Percentiles rank a stretch among this genome's conserved stretches.
Conservation (phyloP, 78 protist species). For the Dictyostelium purpureum region DNA sequence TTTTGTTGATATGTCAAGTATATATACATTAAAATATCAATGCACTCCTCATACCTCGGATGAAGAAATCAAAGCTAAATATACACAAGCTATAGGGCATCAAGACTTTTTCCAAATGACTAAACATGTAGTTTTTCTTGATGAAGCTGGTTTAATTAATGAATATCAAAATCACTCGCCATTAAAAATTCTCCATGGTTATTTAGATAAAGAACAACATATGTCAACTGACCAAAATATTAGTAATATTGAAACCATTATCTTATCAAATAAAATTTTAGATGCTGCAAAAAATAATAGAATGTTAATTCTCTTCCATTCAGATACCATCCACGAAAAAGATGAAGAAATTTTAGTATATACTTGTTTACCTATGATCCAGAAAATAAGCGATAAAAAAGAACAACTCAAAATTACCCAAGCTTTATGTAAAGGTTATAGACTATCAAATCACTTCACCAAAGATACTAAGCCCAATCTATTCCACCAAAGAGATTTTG, state of each 20-base stretch:
- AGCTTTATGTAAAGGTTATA: slow-evolving; percentile 14
- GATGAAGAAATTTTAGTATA: slow-evolving; percentile 22
- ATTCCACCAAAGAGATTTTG: slow-evolving; percentile 76
- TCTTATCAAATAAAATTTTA: slow-evolving; percentile 44
- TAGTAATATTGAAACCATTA: slow-evolving; percentile 10
- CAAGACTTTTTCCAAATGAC: slow-evolving; percentile 20
- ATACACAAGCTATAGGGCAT: slow-evolving; percentile 17
- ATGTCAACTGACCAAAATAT: slow-evolving; percentile 1
- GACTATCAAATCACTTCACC: not conserved
- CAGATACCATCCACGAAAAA: not conserved
- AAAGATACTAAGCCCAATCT: slow-evolving; percentile 1
- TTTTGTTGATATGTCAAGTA: not conserved
- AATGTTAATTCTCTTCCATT: slow-evolving; percentile 49
- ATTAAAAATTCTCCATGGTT: slow-evolving; percentile 60
- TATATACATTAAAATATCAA: slow-evolving; percentile 6
- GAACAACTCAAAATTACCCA: not conserved
- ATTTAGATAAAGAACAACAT: slow-evolving; percentile 42
- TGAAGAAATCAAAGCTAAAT: slow-evolving; percentile 27
- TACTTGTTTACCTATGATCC: slow-evolving; percentile 22
- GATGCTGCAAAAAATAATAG: slow-evolving; percentile 75
- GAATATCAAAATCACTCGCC: slow-evolving; percentile 36
- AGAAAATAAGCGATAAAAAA: not conserved
- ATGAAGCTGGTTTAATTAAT: slow-evolving; percentile 53
- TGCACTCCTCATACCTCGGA: slow-evolving; percentile 51
- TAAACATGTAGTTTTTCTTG: slow-evolving; percentile 33